These are phyloP conservation scores for Talaromyces nanjingensis DNA, from an alignment of 495 filamentous ascomycete genomes.

Conservation along the genomic window DNA sequence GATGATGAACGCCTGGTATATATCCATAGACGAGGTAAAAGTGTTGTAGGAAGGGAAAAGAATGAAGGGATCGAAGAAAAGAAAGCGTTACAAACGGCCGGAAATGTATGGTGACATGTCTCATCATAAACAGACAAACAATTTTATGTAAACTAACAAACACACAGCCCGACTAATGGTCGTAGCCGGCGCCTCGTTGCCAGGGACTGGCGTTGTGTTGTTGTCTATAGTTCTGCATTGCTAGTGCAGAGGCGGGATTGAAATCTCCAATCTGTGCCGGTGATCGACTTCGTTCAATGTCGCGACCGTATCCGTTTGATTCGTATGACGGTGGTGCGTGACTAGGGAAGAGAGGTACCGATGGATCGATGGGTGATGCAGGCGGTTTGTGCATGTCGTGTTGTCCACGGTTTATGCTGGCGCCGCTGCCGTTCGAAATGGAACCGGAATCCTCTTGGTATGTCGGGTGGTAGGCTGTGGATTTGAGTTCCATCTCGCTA, in stretches of 20 bases:
- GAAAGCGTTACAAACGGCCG: slow-evolving; percentile 9
- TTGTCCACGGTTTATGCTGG: slow-evolving; percentile 23
- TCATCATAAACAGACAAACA: slow-evolving; percentile 12
- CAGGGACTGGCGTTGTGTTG: slow-evolving; percentile 57
- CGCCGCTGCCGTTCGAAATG: slow-evolving; percentile 42
- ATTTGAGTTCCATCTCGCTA: slow-evolving; percentile 49
- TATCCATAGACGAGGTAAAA: slow-evolving; percentile 3
- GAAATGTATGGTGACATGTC: slow-evolving; percentile 27
- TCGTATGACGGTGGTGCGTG: slow-evolving; percentile 34
- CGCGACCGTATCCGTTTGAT: slow-evolving; percentile 19
- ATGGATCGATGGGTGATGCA: slow-evolving; percentile 56
- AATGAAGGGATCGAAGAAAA: slow-evolving; percentile 10
- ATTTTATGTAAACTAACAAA: slow-evolving; percentile 21
- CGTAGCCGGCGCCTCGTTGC: slow-evolving; percentile 62
- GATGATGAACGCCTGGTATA: slow-evolving; percentile 10
- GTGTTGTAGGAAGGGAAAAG: background rate
- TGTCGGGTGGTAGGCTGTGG: slow-evolving; percentile 56
- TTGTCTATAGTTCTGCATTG: slow-evolving; percentile 27
- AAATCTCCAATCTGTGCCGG: slow-evolving; percentile 28
- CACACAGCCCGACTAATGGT: slow-evolving; percentile 39
- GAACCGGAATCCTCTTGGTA: slow-evolving; percentile 77
- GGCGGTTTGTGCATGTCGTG: slow-evolving; percentile 19
- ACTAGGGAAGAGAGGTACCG: slow-evolving; percentile 55
- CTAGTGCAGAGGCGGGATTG: slow-evolving; percentile 19
- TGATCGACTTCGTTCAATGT: slow-evolving; percentile 17